A percentile compares a stretch with the other conserved stretches of the same genome.
phyloP scores from a whole-genome alignment of 768 basidiomycete species.

The Holtermannia corniformis region DNA sequence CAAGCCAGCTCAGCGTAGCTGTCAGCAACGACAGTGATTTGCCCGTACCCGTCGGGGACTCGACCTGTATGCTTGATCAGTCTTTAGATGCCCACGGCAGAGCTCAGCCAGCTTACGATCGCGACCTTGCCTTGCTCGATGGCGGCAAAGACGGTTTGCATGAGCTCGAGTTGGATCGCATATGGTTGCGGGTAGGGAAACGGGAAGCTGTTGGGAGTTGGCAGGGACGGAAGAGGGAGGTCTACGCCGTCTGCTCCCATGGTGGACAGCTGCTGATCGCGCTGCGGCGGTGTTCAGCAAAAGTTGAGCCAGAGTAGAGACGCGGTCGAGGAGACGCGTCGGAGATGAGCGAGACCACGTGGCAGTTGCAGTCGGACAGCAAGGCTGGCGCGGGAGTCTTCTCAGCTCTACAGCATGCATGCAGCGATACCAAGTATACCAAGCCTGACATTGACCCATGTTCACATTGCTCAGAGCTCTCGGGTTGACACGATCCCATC shows the following conservation, averaged over 20 bases:
- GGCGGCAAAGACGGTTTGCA: conserved; percentile 72
- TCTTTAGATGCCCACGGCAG: neutral
- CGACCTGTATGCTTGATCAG: conserved; percentile 20
- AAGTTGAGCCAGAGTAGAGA: too few species aligned
- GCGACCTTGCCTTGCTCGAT: conserved; percentile 66
- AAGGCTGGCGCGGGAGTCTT: too few species aligned
- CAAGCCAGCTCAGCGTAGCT: conserved; percentile 37
- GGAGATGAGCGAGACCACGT: too few species aligned
- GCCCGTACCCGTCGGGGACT: conserved; percentile 40
- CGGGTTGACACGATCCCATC: too few species aligned
- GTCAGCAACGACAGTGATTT: conserved; percentile 38
- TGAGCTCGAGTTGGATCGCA: conserved; percentile 71
- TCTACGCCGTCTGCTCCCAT: neutral
- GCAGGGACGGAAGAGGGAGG: conserved; percentile 40
- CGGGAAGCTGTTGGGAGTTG: conserved; percentile 59
- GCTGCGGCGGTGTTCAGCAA: too few species aligned
- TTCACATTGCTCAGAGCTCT: too few species aligned
- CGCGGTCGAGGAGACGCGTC: too few species aligned
- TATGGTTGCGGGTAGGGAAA: conserved; percentile 83
- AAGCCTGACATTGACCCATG: too few species aligned
- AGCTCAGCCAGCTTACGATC: conserved; percentile 47
- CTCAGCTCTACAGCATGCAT: too few species aligned
- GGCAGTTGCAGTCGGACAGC: too few species aligned
- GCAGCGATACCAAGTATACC: too few species aligned
- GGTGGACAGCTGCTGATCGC: too few species aligned